Evolutionary conservation across 2,329 filamentous ascomycete genomes (phyloP), one percentile per base, ranked within the genome.

Genomic region (Claviceps monticola): DNA sequence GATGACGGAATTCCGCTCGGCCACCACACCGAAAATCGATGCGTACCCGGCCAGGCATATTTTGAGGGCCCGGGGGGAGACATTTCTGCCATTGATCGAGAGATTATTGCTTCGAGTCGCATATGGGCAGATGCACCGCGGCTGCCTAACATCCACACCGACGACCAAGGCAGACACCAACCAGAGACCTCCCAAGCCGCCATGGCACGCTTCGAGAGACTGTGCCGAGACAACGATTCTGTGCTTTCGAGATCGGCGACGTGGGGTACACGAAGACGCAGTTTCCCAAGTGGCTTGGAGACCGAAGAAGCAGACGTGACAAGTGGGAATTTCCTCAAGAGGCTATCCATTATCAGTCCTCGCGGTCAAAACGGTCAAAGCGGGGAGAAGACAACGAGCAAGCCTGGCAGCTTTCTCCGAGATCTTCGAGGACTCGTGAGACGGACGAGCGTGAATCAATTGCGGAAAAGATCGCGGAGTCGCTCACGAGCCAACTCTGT

Each of bases 231-330:
- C 55, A 80, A 71, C 47, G 74, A 73, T 29, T 83, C 80, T 0
- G 69, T 82, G 11, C 64, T 81, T 9, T 84, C 80, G 2, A 71
- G 78, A 55, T 75, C 80, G 14, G 83, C 83, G 17, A 88, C 84
- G 0, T 82, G 84, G 73, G 84, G 84, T 16, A 88, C 84, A 1
- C 75, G 79, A 6, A 76, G 82, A 43, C 76, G 78, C 53, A 84
- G 83, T 62, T 70, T 84, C 48, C 79, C 82, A 1, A 81, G 75
- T 57, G 59, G 74, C 51, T 56, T 71, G 5, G 80, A 71, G 21
- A 56, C 64, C 13, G 63, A 83, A 39, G 79, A 74, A n/a, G 68
- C 83, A 41, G 79, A 74, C 17, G 68, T 83, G 44, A 73, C 71
- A 8, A 76, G 75, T 51, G 79, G 81, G 23, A 80, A 74, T 53